Conservation (phyloP, 2,329 filamentous ascomycete genomes). For the Dryadomyces quercivorus region DNA sequence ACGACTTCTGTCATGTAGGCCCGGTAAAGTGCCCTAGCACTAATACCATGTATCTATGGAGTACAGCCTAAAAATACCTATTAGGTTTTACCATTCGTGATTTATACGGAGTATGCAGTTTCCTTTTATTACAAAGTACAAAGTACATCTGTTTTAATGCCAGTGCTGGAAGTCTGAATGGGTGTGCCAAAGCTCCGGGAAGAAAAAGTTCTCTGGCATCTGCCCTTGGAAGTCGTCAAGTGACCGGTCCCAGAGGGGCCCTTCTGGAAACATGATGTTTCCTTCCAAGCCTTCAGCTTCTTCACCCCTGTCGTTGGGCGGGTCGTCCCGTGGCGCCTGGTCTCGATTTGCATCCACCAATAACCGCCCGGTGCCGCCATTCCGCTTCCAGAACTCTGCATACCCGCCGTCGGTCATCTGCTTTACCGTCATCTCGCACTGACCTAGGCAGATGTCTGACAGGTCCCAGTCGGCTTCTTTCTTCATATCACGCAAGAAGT, state of each 20-base stretch:
- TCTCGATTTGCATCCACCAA: neutral
- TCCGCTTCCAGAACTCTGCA: neutral
- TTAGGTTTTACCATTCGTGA: no score
- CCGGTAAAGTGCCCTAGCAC: no score
- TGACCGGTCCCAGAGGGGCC: neutral
- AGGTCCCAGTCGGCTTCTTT: slow-evolving; percentile 2
- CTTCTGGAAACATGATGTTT: neutral
- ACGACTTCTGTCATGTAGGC: no score
- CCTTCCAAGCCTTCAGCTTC: neutral
- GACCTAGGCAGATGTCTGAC: slow-evolving; percentile 3
- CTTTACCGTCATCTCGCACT: slow-evolving; percentile 1
- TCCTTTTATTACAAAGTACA: no score
- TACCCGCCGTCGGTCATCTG: slow-evolving; percentile 4
- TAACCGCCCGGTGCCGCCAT: neutral
- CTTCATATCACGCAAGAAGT: neutral
- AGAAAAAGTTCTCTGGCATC: slow-evolving; percentile 3
- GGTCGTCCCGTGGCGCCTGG: neutral
- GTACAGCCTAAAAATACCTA: no score
- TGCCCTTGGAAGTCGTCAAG: slow-evolving; percentile 1
- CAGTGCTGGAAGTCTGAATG: neutral
- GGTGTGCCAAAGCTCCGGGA: slow-evolving; percentile 3
- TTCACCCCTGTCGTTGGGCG: neutral
- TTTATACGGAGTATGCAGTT: no score
- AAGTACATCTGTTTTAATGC: neutral
- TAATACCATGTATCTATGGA: no score